Evolutionary conservation across 345 rosid species (phyloP).

Genomic region (Eutrema yunnanense): DNA sequence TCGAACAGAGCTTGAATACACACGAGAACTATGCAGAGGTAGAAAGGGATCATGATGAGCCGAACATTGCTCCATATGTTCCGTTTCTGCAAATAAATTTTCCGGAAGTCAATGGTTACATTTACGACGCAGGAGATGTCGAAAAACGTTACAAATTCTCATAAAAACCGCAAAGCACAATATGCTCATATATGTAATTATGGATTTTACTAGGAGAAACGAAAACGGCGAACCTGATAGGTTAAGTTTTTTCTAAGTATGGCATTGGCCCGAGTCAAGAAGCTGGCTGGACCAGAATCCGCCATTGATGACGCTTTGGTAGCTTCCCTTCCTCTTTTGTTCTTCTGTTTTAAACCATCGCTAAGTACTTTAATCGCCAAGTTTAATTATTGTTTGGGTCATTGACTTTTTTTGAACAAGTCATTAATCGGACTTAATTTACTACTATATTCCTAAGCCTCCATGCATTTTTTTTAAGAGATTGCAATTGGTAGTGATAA

Average conservation of each 20-base stretch:
- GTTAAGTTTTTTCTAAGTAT: slow-evolving; percentile 77
- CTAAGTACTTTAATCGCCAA: neutral
- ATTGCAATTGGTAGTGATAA: too few species aligned
- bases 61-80: slow-evolving; percentile 56
- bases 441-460: too few species aligned
- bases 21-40: slow-evolving; percentile 55
- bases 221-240: slow-evolving; percentile 50
- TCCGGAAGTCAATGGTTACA: too few species aligned
- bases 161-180: neutral
- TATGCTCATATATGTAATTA: neutral
- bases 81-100: slow-evolving; percentile 44
- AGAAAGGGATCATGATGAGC: slow-evolving; percentile 61
- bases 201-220: neutral
- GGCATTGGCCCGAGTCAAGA: slow-evolving; percentile 71
- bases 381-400: too few species aligned
- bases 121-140: too few species aligned
- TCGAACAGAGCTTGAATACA: slow-evolving; percentile 46
- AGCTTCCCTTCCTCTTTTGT: neutral
- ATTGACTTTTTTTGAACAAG: too few species aligned
- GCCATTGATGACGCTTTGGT: slow-evolving; percentile 35
- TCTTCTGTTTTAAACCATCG: neutral
- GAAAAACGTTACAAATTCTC: neutral
- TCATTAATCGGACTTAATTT: neutral
- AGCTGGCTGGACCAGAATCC: slow-evolving; percentile 43
- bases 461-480: too few species aligned